Conservation (phyloP, 2,329 filamentous ascomycete species). For the Epichloe gansuensis region DNA sequence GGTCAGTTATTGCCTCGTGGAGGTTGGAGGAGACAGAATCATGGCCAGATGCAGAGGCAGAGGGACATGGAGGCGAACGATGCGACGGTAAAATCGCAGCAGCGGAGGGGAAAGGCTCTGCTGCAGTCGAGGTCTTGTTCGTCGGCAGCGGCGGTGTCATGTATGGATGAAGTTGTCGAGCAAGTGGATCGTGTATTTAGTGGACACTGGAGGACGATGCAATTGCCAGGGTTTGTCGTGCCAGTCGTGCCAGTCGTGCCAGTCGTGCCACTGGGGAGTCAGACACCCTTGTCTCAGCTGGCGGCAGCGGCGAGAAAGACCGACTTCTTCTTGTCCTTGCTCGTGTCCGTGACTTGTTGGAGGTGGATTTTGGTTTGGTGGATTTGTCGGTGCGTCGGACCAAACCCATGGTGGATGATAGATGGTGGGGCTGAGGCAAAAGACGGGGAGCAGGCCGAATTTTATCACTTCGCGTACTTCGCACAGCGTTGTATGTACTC, state of each 20-base stretch:
- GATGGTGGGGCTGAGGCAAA: constrained; percentile 14
- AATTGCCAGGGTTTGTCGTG: constrained; percentile 16
- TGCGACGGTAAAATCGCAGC: background rate
- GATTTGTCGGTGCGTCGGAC: constrained; percentile 13
- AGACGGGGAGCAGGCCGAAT: background rate
- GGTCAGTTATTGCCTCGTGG: constrained; percentile 17
- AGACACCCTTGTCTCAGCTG: constrained; percentile 14
- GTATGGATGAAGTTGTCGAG: constrained; percentile 10
- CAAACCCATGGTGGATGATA: background rate
- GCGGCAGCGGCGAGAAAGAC: background rate
- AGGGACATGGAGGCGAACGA: constrained; percentile 6
- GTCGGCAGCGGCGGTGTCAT: constrained; percentile 7
- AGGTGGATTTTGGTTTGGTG: background rate
- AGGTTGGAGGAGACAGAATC: constrained; percentile 8
- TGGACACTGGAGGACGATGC: constrained; percentile 10
- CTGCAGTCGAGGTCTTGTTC: constrained; percentile 3
- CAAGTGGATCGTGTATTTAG: constrained; percentile 12
- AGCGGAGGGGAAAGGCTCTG: background rate
- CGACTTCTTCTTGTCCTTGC: background rate
- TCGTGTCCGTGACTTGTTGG: too few species aligned
- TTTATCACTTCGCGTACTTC: background rate
- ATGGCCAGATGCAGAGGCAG: constrained; percentile 11
- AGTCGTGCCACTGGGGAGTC: constrained; percentile 15
- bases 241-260: background rate
- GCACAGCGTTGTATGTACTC: too few species aligned